These are phyloP conservation scores for Phalaenopsis aphrodite DNA, from an alignment of 106 monocot species.

Conservation along the genomic window DNA sequence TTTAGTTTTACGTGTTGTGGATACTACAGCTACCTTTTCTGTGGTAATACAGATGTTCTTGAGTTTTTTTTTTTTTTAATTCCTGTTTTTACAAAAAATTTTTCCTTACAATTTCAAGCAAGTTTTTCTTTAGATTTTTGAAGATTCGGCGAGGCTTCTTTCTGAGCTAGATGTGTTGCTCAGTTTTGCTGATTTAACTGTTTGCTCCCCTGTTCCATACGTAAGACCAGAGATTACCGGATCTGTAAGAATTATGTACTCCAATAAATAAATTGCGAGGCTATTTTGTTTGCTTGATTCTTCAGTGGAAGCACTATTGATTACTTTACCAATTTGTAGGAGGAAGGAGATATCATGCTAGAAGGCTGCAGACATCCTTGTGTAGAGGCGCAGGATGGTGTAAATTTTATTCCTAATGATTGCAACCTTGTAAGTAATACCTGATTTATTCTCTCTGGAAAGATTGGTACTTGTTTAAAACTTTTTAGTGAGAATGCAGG, in stretches of 20 bases:
- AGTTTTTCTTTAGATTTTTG: conserved; percentile 56
- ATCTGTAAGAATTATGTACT: conserved; percentile 43
- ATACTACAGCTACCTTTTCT: conserved; percentile 65
- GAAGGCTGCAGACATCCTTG: conserved; percentile 97
- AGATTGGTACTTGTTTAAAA: not conserved
- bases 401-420: conserved; percentile 97
- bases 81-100: not conserved
- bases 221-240: conserved; percentile 74
- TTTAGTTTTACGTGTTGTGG: conserved; percentile 71
- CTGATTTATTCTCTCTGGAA: conserved; percentile 2
- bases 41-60: conserved; percentile 41
- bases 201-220: conserved; percentile 78
- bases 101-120: not conserved
- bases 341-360: conserved; percentile 86
- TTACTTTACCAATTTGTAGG: conserved; percentile 30
- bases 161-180: conserved; percentile 90
- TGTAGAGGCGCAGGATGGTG: conserved; percentile 95
- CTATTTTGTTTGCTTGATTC: conserved; percentile 7
- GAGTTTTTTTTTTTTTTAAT: not conserved
- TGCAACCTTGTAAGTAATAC: conserved; percentile 74
- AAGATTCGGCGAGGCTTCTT: conserved; percentile 49
- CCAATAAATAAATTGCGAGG: not conserved
- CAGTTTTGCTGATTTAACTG: conserved; percentile 88
- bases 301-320: not conserved
- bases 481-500: conserved; percentile 25